Evolutionary conservation across 2,329 filamentous ascomycete genomes (phyloP).

Genomic region (Pseudopyrenochaeta lycopersici): DNA sequence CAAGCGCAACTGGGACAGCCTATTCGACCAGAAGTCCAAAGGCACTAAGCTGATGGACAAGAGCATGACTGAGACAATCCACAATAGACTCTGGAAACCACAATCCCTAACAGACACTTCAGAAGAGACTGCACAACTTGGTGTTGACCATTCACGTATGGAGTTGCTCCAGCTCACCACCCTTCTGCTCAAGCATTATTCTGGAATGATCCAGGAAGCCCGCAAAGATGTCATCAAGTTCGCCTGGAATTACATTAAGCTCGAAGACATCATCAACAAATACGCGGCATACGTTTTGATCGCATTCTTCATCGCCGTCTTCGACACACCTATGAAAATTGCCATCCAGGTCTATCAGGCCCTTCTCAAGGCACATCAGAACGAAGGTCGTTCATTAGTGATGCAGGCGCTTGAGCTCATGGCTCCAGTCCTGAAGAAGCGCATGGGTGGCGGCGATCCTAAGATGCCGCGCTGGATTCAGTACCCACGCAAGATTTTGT

Average conservation of each 20-base stretch:
- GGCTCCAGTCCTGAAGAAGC: conserved; percentile 90
- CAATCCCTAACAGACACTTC: conserved; percentile 78
- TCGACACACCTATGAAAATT: conserved; percentile 96
- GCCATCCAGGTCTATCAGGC: conserved; percentile 94
- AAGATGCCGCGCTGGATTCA: conserved; percentile 86
- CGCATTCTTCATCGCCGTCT: conserved; percentile 96
- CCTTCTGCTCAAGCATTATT: conserved; percentile 94
- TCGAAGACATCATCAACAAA: conserved; percentile 99
- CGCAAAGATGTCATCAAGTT: conserved; percentile 99
- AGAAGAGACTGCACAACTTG: conserved; percentile 83
- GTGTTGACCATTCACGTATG: conserved; percentile 95
- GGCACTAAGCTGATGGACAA: conserved; percentile 83
- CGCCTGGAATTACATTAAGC: conserved; percentile 92
- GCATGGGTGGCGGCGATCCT: conserved; percentile 75
- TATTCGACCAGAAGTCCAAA: conserved; percentile 60
- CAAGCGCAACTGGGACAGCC: conserved; percentile 76
- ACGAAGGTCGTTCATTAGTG: conserved; percentile 89
- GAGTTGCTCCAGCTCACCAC: conserved; percentile 95
- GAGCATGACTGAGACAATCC: conserved; percentile 86
- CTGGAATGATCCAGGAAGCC: conserved; percentile 84
- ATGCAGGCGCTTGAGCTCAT: conserved; percentile 94
- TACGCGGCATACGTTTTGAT: conserved; percentile 97
- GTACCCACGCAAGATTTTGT: conserved; percentile 86
- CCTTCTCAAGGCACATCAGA: conserved; percentile 89
- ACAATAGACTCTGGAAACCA: conserved; percentile 92